Evolutionary conservation across 2,329 filamentous ascomycete species (phyloP), one percentile per base, ranked within the genome.

Genomic region (Cordyceps fumosorosea): DNA sequence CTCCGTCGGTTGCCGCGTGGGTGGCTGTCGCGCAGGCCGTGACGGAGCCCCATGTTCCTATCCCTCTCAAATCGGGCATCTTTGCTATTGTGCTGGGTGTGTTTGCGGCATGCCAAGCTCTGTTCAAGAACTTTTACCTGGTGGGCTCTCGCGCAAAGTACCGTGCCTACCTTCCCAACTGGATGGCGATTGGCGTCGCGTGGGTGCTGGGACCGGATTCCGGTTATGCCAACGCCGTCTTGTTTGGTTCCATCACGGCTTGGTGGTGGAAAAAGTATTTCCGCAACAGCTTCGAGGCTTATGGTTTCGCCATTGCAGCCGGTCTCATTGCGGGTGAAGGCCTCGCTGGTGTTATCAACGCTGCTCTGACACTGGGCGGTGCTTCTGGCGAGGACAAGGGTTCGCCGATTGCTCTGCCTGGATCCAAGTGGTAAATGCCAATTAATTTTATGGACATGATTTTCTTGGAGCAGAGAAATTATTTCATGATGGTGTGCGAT

Each of bases 1-100:
- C 83, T 1, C 87, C 87, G 3, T 87, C 84, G 2, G 86, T 89
- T 16, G 75, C 81, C 0, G 86, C 87, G 0, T 89, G 86, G 87
- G 78, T 81, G 47, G 87, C 87, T 5, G 84, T 89, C 6, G 85
- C 87, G 2, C 74, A 83, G 53, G 84, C 84, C 20, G 83, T 86
- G 48, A 86, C 84, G 1, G 76, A 81, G 62, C 80, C 81, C 8
- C 73, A 71, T 3, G 78, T 86, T 65, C 83, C 84, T 2, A 83
- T 87, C 44, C 83, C 84, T 0, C 72, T 68, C 24, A 79, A 79
- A 12, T 81, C 78, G 8, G 81, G 77, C 26, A 83, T 84, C 69
- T 87, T 86, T 70, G 74, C 82, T 66, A 80, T 86, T 62, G 76
- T 78, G 62, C 80, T 86, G 66, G 78, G 80, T 26, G 71, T 80